Base-by-base conservation (phyloP, 164 flowering plant genomes). In the Tetracentron sinense region DNA sequence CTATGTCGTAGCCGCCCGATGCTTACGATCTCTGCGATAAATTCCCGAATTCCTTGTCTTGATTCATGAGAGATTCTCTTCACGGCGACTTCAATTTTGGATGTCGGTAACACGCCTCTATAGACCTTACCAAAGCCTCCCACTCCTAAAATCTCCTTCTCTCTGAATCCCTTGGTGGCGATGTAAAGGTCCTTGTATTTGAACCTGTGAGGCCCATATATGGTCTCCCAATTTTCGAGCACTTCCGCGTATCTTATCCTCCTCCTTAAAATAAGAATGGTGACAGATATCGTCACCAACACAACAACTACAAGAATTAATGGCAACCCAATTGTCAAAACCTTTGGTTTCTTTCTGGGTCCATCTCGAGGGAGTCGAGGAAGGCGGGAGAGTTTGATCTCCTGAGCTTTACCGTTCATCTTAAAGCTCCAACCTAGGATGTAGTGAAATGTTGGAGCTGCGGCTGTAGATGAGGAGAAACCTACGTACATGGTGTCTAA, bases 71-170 rank as follows among this genome's bases (percentile, higher is more conserved):
- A 70, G 16, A 78, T 52, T 3, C 75, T 58, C 77, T 78, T 78
- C 4, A 75, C 71, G 0, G 82, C 82, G 6, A 75, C 61, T 49
- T 61, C 44, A 2, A 54, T 58, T 17, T 68, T 68, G 2, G 79
- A 33, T 11, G 31, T 54, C 0, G 54, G 70, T 17, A 78, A 16
- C 2, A 33, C 27, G 1, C 82, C 82, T 54, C 52, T 70, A 61
- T 78, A 78, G 4, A 78, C 82, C 3, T 61, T 52, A 0, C 82
- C 82, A 50, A 78, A 78, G 19, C 82, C 82, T 0, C 82, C 82
- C 23, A 0, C 1, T 1, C 82, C 82, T 0, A 78, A 66, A 1
- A 78, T 35, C 58, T 67, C 73, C 35, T 65, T 64, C 6, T 78
- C 71, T 11, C 61, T 63, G 44, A 78, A 75, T 1, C 77, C 72